Base-by-base conservation (phyloP, 208 protist genomes). In the Trypanosoma congolense region DNA sequence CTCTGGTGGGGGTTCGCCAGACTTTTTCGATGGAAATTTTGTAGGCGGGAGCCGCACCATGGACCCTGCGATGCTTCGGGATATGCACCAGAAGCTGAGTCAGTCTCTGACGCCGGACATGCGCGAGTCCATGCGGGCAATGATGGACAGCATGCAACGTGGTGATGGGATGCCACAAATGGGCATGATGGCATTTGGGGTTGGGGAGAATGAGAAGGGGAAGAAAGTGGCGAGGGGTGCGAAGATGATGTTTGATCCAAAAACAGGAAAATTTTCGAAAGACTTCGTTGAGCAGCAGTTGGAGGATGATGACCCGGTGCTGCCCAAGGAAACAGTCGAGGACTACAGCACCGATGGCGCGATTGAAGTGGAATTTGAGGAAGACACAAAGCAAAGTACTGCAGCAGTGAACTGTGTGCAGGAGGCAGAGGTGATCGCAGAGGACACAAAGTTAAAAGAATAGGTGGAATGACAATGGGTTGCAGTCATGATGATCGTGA, bases 161-260 rank as follows among this genome's bases (percentile, higher is more conserved):
- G 82, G 77, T 5, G 74, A 83, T 38, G 80, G 83, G 16, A 61
- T 80, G 58, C 77, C 82, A 28, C 67, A 73, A 19, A 80, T 95
- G 61, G 88, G 85, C 19, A 71, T 95, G 70, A 95, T 95, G 88
- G 88, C 88, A 12, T 95, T 95, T 68, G 88, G 88, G 1, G 61
- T 92, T 41, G 88, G 80, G 2, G 84, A 92, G 40, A 92, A 95
- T 53, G 88, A 95, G 52, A 87, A 78, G 52, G 88, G 88, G 2
- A 95, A 95, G 60, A 91, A 92, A 59, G 85, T 95, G 29, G 88
- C 85, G 0, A 64, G 85, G 0, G 85, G 72, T 3, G 88, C 88
- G 14, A 86, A 80, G 64, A 50, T 92, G 30, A 68, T 63, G 6
- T 87, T 81, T 59, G 83, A 95, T 48, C 64, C 81, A n/a, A 82